Percentiles rank a stretch among this genome's conserved stretches.
Conservation (phyloP, 1,284 basidiomycete species). For the Spongispora temasekensis region DNA sequence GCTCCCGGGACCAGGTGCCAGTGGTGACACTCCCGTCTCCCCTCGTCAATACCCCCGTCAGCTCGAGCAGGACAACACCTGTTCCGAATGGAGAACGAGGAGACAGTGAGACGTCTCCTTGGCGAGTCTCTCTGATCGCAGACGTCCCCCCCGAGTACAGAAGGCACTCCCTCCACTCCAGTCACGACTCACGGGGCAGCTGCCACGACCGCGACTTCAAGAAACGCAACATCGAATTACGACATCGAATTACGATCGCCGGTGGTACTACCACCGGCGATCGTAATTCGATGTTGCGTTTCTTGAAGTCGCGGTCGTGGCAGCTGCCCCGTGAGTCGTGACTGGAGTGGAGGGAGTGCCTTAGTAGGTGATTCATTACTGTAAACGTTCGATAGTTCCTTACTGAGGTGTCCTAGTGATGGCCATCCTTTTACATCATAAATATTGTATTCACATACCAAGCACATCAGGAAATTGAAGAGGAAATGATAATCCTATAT, state of each 20-base stretch:
- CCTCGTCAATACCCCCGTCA: slow-evolving; percentile 69
- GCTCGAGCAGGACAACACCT: slow-evolving; percentile 71
- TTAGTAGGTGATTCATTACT: too few relatives aligned
- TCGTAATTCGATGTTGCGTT: slow-evolving; percentile 61
- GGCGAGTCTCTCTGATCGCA: slow-evolving; percentile 42
- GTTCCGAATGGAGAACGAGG: slow-evolving; percentile 69
- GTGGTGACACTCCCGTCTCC: slow-evolving; percentile 69
- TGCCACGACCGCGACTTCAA: slow-evolving; percentile 67
- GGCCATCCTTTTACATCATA: too few relatives aligned
- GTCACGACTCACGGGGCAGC: slow-evolving; percentile 42
- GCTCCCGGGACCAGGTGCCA: slow-evolving; percentile 71
- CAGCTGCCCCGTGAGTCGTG: slow-evolving; percentile 44
- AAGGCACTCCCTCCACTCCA: slow-evolving; percentile 42
- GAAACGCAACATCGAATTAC: slow-evolving; percentile 59
- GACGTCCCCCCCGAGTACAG: slow-evolving; percentile 44
- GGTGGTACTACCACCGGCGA: too few relatives aligned
- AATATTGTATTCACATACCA: too few relatives aligned
- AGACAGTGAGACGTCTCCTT: slow-evolving; percentile 63
- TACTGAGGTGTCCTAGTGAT: too few relatives aligned
- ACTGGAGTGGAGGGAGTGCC: slow-evolving; percentile 42
- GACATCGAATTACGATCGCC: too few relatives aligned
- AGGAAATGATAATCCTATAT: too few relatives aligned
- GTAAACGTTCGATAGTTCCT: too few relatives aligned
- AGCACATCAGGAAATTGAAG: too few relatives aligned
- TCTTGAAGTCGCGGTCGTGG: slow-evolving; percentile 67